phyloP scores from a whole-genome alignment of 805 yeast genomes.

The Saccharomycopsis sp. region DNA sequence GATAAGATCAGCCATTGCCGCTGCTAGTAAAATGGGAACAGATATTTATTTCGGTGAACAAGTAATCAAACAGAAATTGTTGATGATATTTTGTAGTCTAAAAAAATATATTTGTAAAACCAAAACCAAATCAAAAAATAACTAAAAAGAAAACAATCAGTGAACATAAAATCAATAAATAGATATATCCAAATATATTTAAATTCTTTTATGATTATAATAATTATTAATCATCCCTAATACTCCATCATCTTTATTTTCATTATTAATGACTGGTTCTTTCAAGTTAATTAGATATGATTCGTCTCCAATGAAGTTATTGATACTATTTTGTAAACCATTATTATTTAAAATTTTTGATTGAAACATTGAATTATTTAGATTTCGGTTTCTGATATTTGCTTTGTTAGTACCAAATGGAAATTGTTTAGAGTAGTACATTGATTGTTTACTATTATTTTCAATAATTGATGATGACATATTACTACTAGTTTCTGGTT shows the following conservation, averaged over 20 bases:
- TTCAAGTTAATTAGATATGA: conserved; percentile 31
- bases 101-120: too few species aligned
- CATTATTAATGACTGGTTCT: conserved; percentile 25
- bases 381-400: background rate
- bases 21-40: too few species aligned
- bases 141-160: too few species aligned
- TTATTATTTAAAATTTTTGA: background rate
- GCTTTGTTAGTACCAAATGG: conserved; percentile 1
- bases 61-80: too few species aligned
- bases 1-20: too few species aligned
- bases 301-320: conserved; percentile 13
- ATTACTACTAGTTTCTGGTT: background rate
- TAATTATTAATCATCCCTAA: conserved; percentile 73
- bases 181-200: too few species aligned
- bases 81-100: too few species aligned
- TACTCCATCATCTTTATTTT: conserved; percentile 32
- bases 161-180: too few species aligned
- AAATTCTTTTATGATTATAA: too few species aligned
- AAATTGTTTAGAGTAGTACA: conserved; percentile 9
- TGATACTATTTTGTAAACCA: conserved; percentile 5
- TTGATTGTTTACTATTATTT: background rate
- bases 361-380: background rate
- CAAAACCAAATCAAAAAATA: too few species aligned
- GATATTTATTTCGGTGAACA: too few species aligned
- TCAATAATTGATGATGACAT: background rate